Percentiles rank a stretch among this genome's conserved stretches.
Evolutionary conservation across 2,329 filamentous ascomycete species (phyloP).

Genomic region (Cercospora citrullina): DNA sequence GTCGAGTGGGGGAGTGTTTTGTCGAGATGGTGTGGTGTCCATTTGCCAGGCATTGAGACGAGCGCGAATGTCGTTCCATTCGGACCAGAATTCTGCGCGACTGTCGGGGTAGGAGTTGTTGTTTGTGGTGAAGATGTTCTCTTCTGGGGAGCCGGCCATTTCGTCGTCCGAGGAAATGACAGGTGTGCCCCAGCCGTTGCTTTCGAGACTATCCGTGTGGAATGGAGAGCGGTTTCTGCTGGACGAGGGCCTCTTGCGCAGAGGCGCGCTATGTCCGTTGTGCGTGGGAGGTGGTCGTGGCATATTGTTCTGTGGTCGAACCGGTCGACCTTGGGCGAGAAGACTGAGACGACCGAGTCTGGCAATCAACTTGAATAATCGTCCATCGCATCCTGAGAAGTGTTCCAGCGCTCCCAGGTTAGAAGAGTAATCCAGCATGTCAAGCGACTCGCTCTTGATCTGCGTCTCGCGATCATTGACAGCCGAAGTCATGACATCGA

Average conservation of each 20-base stretch:
- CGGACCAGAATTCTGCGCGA: conserved; percentile 68
- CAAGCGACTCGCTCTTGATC: conserved; percentile 63
- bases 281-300: conserved; percentile 13
- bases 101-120: conserved; percentile 47
- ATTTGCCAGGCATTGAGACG: conserved; percentile 82
- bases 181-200: conserved; percentile 62
- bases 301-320: conserved; percentile 29
- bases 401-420: conserved; percentile 78
- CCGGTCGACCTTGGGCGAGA: conserved; percentile 67
- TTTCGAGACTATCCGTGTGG: conserved; percentile 62
- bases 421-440: conserved; percentile 63
- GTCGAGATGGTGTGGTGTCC: conserved; percentile 46
- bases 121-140: conserved; percentile 20
- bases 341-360: conserved; percentile 82
- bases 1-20: conserved; percentile 19
- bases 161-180: conserved; percentile 42
- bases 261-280: neutral
- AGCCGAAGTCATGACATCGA: conserved; percentile 87
- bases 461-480: conserved; percentile 91
- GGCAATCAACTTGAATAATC: conserved; percentile 82
- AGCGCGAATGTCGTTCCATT: conserved; percentile 78
- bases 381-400: conserved; percentile 80
- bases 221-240: conserved; percentile 33
- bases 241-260: conserved; percentile 7
- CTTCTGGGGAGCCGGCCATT: conserved; percentile 36